Conservation (phyloP, 2,329 filamentous ascomycete genomes). For the Diaporthe sp. region DNA sequence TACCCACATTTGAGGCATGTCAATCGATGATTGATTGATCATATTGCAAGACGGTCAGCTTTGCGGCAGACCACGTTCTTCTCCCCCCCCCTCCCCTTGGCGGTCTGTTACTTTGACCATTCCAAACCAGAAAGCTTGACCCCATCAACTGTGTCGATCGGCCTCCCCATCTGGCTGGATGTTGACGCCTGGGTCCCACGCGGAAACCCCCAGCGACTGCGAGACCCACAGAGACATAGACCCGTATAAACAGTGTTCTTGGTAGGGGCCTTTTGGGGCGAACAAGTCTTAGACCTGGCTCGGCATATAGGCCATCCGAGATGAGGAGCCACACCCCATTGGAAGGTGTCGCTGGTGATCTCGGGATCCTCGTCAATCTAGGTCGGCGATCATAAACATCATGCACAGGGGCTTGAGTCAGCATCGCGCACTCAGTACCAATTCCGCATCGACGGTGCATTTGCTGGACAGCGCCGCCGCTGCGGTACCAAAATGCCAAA, state of each 20-base stretch:
- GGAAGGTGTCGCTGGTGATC: conserved; percentile 23
- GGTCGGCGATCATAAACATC: conserved; percentile 27
- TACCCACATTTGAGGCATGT: conserved; percentile 17
- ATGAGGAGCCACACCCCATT: conserved; percentile 31
- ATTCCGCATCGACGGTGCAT: conserved; percentile 6
- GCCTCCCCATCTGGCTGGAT: conserved; percentile 17
- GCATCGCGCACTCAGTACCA: conserved; percentile 21
- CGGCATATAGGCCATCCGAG: conserved; percentile 37
- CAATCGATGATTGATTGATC: conserved; percentile 15
- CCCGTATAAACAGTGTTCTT: background rate
- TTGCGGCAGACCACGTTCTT: conserved; percentile 10
- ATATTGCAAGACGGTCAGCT: conserved; percentile 17
- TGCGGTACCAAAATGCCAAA: conserved; percentile 32
- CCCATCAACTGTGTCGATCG: conserved; percentile 5
- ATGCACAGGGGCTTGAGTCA: conserved; percentile 32
- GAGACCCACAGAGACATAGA: background rate
- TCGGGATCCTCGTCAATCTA: conserved; percentile 29
- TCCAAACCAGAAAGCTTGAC: conserved; percentile 20
- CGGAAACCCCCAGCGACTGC: background rate
- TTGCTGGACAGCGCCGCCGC: conserved; percentile 7
- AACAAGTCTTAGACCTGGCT: conserved; percentile 23
- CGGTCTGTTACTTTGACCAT: conserved; percentile 11
- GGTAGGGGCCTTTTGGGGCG: background rate
- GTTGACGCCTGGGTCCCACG: conserved; percentile 1
- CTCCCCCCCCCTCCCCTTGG: background rate